These are phyloP conservation scores for Fagopyrum homotropicum DNA, from an alignment of 148 eudicot species.

Conservation along the genomic window DNA sequence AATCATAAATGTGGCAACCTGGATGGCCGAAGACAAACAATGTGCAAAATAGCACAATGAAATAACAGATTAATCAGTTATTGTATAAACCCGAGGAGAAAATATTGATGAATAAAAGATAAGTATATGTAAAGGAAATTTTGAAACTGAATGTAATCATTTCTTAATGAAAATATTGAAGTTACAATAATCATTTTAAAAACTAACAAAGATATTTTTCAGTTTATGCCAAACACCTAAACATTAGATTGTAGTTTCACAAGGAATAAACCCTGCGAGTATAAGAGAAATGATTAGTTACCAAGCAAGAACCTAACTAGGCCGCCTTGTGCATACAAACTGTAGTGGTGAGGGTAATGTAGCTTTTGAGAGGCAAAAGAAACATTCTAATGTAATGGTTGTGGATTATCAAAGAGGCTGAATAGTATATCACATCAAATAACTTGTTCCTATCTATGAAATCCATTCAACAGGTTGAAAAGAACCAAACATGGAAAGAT, in stretches of 20 bases:
- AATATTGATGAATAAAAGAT: too few species aligned
- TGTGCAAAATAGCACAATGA: not conserved
- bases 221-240: not conserved
- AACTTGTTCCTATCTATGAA: not conserved
- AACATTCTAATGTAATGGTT: not conserved
- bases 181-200: not conserved
- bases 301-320: not conserved
- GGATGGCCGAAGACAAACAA: conserved; percentile 15
- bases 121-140: not conserved
- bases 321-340: not conserved
- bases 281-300: not conserved
- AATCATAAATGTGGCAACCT: conserved; percentile 57
- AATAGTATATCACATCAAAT: not conserved
- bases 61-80: not conserved
- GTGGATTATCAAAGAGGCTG: too few species aligned
- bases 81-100: not conserved
- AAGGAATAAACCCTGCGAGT: not conserved
- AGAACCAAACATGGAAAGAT: not conserved
- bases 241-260: not conserved
- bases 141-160: not conserved
- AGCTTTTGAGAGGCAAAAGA: not conserved
- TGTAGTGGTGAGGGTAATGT: not conserved
- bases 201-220: not conserved
- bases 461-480: not conserved
- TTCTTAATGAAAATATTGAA: not conserved